Evolutionary conservation across 2,329 filamentous ascomycete species (phyloP), one percentile per base, ranked within the genome.

Genomic region (Colletotrichum coccodes): DNA sequence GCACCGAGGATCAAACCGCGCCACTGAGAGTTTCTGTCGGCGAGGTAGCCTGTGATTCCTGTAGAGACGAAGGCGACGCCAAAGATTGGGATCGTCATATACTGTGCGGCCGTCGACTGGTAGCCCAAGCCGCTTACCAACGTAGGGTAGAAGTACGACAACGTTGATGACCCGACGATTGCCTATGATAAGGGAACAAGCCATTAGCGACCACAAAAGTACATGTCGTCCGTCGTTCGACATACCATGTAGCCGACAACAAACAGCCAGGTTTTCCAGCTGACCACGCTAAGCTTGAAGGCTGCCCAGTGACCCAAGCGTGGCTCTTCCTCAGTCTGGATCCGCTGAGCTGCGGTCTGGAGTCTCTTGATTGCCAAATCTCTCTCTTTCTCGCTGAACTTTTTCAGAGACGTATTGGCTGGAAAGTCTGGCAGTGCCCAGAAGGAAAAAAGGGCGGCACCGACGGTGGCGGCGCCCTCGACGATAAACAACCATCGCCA

Each of bases 351-450:
- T 73, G 93, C 90, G 9, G 79, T 79, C 53, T 85, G 85, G n/a
- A 93, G 80, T 4, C 91, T 84, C 1, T 86, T 82, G 21, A 91
- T 79, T 0, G 92, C 90, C 7, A 91, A 84, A 6, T 82, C 82
- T 26, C 89, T 86, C 72, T 93, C 90, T 26, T 83, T 81, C 2
- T 85, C 82, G 0, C 83, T 86, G 74, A 93, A 92, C 1, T 76
- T 87, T 3, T 53, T 63, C 21, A 60, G 63, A 1, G 72, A 71
- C 6, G 90, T 90, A 64, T 88, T 84, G 70, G 90, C 89, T 0
- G 91, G 91, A 74, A 91, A 93, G 72, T 93, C 91, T 68, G 90
- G 86, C 2, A 93, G 89, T 76, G 90, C 85, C 85, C 90, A 91
- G 77, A 90, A 91, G 18, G 87, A 89, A 1, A 84, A 77, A 18